Evolutionary conservation across 768 basidiomycete genomes (phyloP), one percentile per base, ranked within the genome.

Genomic region (Lyophyllum semitale): DNA sequence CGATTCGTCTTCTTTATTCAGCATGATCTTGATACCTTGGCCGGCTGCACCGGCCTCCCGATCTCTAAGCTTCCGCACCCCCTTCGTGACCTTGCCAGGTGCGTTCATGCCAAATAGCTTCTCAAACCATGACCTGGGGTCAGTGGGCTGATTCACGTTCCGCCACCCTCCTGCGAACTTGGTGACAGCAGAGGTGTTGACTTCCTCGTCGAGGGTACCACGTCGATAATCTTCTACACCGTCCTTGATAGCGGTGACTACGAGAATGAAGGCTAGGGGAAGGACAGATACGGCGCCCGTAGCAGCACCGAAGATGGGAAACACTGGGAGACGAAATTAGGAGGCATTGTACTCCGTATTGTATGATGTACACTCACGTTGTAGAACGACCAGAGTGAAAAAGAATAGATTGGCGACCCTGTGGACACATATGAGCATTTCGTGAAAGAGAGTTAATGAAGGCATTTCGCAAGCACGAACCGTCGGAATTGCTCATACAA

Each of bases 211-310:
- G 37, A 95, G 79, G 8, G 72, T 63, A 9, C 89, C 89, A 48
- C 96, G 87, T n/a, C 95, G 86, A 68, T 93, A 95, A 72, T 99
- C 96, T 73, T 98, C 96, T 30, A 98, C 77, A 7, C 89, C 96
- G 68, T 99, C 96, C 72, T 98, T 99, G 77, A 97, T 82, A 3
- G 89, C 95, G 15, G 96, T 98, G 47, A 96, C 89, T 26, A 76
- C 68, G 37, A 99, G 70, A 60, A 98, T 96, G 72, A 95, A 92
- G 35, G 90, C 74, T 7, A 98, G 79, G 0, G 96, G 96, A 4
- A 98, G 73, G 63, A 91, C 88, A 3, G 93, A 84, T 55, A 93
- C 84, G 41, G 88, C 80, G 1, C 93, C 88, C 1, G 89, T 81
- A 1, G 92, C 84, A 0, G 95, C 92, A 46, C 93, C 96, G 67